Percentiles rank a stretch among this genome's conserved stretches.
Conservation (phyloP, 495 filamentous ascomycete genomes). For the Aspergillus sparsus region DNA sequence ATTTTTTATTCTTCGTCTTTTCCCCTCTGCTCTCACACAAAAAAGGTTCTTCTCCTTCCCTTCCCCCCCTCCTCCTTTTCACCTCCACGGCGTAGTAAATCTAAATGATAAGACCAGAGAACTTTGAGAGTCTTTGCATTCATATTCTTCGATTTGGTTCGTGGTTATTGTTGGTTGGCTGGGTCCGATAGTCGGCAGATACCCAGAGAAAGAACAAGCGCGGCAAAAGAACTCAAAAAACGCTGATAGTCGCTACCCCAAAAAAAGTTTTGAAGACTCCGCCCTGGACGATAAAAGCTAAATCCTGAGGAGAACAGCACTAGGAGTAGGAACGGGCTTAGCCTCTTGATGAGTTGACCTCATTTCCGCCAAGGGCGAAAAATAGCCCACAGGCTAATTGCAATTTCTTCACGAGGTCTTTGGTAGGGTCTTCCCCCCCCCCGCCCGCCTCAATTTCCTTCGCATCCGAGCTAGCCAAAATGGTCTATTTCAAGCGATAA, state of each 20-base stretch:
- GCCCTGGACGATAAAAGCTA: not conserved
- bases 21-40: too few species aligned
- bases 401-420: not conserved
- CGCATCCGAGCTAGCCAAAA: not conserved
- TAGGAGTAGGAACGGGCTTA: not conserved
- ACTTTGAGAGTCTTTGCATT: too few species aligned
- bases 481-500: conserved; percentile 5
- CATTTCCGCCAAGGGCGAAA: not conserved
- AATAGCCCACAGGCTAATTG: not conserved
- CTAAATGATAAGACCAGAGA: not conserved
- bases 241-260: not conserved
- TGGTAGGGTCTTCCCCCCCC: not conserved
- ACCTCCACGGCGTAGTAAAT: too few species aligned
- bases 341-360: not conserved
- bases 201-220: not conserved
- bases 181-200: not conserved
- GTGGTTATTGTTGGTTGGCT: not conserved
- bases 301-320: not conserved
- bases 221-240: not conserved
- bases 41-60: too few species aligned
- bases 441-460: not conserved
- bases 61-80: too few species aligned
- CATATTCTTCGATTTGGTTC: not conserved
- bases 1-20: too few species aligned
- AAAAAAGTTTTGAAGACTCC: not conserved